Base-by-base conservation (phyloP, 129 eudicot genomes). In the Helichrysum umbraculigerum region DNA sequence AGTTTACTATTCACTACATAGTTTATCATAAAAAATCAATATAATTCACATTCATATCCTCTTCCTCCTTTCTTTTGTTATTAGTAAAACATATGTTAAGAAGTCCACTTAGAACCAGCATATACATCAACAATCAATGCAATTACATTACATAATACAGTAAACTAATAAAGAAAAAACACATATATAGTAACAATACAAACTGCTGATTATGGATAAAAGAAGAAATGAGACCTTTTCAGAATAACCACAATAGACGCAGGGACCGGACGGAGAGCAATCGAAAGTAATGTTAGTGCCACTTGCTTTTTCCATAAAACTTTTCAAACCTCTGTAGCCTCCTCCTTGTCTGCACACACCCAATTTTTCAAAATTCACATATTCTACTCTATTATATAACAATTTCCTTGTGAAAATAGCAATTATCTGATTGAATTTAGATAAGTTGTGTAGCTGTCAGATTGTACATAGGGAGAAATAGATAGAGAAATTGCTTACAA, bases 201-300 rank as follows among this genome's bases (percentile, higher is more conserved):
- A 47, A 14, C 52, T 3, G 54, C 54, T 11, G 16, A 44, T 44
- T 44, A 44, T 12, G 25, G 21, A 64, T 29, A 32, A 5, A 33
- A 65, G 7, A 11, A 66, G 25, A 7, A 57, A 11, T 5, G 14
- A 11, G 3, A 93, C 98, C 97, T 93, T 93, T 77, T 90, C 98
- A n/a, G 90, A 75, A 83, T 89, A 92, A 16, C 74, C 72, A 73
- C 98, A 91, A 16, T 92, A 85, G 4, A 93, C 78, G 68, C 98
- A 92, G 74, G 98, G 92, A 32, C 98, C 98, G 17, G 97, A 93
- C 78, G 98, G 98, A 52, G 98, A 88, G 81, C 98, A 93, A 11
- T 93, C 97, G 63, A 78, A 93, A 0, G 97, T 93, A 33, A 79
- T 19, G 78, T 91, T 91, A 32, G 87, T 79, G 33, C 90, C 95